Evolutionary conservation across 1,284 basidiomycete species (phyloP), one percentile per base, ranked within the genome.

Genomic region (Puccinia sorghi): DNA sequence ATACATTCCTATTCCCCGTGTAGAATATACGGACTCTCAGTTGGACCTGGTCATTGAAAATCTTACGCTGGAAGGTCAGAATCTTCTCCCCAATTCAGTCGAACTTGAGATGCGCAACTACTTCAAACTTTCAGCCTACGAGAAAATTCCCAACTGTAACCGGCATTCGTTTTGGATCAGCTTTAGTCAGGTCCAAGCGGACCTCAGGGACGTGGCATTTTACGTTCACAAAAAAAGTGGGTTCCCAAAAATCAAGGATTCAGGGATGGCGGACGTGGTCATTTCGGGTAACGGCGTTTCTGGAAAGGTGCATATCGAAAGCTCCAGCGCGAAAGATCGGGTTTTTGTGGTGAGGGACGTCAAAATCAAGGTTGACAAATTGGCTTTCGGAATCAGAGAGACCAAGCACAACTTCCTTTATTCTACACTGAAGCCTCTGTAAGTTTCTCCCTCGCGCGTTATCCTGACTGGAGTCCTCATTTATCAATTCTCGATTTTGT

Each of bases 11-110:
- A 78, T 78, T 48, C 75, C 75, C 27, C 52, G 75, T 41, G 57
- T 78, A 85, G 94, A 97, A 85, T 95, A 94, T 86, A 90, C 90
- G n/a, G 92, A 94, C 84, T 90, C 91, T 71, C 85, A 88, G n/a
- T 85, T 94, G 81, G 93, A 95, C 82, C 87, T 96, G 71, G 92
- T 97, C 79, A 89, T 97, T 80, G 95, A 98, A 88, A 96, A 97
- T 85, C 88, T 97, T 43, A 91, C 93, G 4, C 88, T 97, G 22
- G 91, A 93, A 80, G 92, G 92, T 39, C 89, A 90, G 79, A 93
- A 93, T 84, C 85, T 93, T 6, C 90, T 93, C 86, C 92, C 91
- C 3, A 78, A 93, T 86, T 85, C 94, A 81, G 87, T 97, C 81
- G 88, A 89, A 66, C 82, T 97, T 81, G 92, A 96, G 81, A 89